These are phyloP conservation scores for Papilionanthe hybrid DNA, from an alignment of 116 monocot genomes.

Conservation along the genomic window DNA sequence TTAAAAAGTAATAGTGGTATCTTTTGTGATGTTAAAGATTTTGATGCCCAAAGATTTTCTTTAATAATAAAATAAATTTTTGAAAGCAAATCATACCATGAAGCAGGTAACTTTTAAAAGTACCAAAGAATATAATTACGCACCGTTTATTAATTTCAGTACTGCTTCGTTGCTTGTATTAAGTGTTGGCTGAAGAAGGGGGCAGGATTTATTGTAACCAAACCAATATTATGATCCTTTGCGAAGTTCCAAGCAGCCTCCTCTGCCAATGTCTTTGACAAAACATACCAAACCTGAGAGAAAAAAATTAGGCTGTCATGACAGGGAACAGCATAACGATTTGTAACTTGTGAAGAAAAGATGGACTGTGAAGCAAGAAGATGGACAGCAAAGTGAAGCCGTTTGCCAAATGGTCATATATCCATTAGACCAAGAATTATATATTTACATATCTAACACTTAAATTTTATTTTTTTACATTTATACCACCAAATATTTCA, in stretches of 20 bases:
- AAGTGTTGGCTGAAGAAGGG: conserved; percentile 83
- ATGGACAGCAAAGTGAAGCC: neutral
- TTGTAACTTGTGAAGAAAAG: neutral
- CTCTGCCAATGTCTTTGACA: conserved; percentile 88
- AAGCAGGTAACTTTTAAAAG: neutral
- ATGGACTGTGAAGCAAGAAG: too few relatives aligned
- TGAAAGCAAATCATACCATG: neutral
- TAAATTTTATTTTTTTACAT: too few relatives aligned
- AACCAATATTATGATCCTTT: conserved; percentile 58
- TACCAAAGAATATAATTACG: neutral
- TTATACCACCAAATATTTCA: too few relatives aligned
- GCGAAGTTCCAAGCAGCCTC: conserved; percentile 88
- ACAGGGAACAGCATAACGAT: neutral
- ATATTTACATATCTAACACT: too few relatives aligned
- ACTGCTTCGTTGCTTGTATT: conserved; percentile 48
- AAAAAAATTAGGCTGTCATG: neutral
- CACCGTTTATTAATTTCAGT: conserved; percentile 75
- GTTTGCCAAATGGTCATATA: neutral
- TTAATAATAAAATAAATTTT: too few relatives aligned
- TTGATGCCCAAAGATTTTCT: too few relatives aligned
- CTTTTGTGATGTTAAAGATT: too few relatives aligned
- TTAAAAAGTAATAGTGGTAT: too few relatives aligned
- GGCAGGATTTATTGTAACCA: conserved; percentile 80
- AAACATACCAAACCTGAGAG: conserved; percentile 67
- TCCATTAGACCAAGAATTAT: too few relatives aligned